phyloP scores from a whole-genome alignment of 2,329 filamentous ascomycete genomes.

The Arthrinium puccinioides region DNA sequence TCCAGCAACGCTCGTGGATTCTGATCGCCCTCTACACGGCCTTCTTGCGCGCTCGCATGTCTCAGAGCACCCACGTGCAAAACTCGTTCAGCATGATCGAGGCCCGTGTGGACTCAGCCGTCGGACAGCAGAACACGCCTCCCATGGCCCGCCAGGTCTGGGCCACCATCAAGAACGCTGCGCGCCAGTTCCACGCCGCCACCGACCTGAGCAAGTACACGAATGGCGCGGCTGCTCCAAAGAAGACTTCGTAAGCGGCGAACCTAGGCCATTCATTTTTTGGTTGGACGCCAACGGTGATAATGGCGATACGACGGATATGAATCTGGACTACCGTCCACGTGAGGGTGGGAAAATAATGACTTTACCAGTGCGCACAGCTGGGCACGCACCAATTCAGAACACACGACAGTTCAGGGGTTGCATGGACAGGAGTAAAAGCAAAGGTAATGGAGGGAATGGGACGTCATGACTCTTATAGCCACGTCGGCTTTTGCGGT shows the following conservation, averaged over 20 bases:
- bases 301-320: conserved; percentile 1
- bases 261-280: neutral
- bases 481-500: no score
- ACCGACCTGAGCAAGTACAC: conserved; percentile 75
- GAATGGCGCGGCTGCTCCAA: conserved; percentile 48
- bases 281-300: neutral
- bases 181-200: conserved; percentile 67
- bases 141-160: conserved; percentile 73
- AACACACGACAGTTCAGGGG: no score
- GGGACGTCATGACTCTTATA: no score
- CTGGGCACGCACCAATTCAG: no score
- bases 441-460: no score
- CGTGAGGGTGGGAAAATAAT: no score
- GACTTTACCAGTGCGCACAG: no score
- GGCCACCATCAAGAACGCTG: conserved; percentile 67
- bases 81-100: conserved; percentile 65
- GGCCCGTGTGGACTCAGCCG: conserved; percentile 70
- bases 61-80: conserved; percentile 92
- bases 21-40: conserved; percentile 77
- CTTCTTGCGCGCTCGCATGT: conserved; percentile 85
- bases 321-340: neutral
- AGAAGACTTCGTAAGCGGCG: conserved; percentile 54
- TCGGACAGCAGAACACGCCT: conserved; percentile 81
- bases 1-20: conserved; percentile 88
- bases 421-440: no score